These are phyloP conservation scores for Lasiodiplodia sp. DNA, from an alignment of 2,329 filamentous ascomycete genomes.

Conservation along the genomic window DNA sequence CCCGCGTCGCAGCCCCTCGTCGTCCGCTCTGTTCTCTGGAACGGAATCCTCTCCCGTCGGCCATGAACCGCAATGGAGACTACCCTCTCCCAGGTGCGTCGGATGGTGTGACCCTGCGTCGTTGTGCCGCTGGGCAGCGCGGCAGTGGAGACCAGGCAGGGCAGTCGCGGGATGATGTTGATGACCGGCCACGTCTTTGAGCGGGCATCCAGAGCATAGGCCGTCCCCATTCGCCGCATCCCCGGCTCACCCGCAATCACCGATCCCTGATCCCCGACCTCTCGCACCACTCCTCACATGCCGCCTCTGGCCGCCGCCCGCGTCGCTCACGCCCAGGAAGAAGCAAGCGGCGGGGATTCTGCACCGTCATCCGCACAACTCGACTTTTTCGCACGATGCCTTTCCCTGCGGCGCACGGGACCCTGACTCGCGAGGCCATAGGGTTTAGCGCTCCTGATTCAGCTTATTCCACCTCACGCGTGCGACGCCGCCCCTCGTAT, in stretches of 20 bases:
- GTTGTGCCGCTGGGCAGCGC: not conserved
- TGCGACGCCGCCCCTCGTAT: not conserved
- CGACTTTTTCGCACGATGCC: not conserved
- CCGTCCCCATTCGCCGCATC: not conserved
- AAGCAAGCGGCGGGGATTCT: not conserved
- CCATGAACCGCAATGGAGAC: slow-evolving; percentile 2
- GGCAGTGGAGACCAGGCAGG: not conserved
- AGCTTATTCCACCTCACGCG: not conserved
- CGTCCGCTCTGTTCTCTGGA: not conserved
- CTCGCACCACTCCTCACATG: not conserved
- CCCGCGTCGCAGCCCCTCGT: not conserved
- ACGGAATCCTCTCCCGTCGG: slow-evolving; percentile 12
- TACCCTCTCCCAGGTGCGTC: not conserved
- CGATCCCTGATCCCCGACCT: slow-evolving; percentile 16
- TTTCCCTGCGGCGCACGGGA: not conserved
- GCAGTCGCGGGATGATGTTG: not conserved
- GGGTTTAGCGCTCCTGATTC: slow-evolving; percentile 21
- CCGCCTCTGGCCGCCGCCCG: not conserved
- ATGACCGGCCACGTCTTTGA: slow-evolving; percentile 13
- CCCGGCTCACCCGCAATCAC: slow-evolving; percentile 9
- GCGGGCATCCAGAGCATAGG: slow-evolving; percentile 1
- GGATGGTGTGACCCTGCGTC: slow-evolving; percentile 13
- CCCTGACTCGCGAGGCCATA: slow-evolving; percentile 13
- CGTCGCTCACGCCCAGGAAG: not conserved
- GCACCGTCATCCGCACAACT: slow-evolving; percentile 3